These are phyloP conservation scores for Xylaria sp. DNA, from an alignment of 2,329 filamentous ascomycete species.

Conservation along the genomic window DNA sequence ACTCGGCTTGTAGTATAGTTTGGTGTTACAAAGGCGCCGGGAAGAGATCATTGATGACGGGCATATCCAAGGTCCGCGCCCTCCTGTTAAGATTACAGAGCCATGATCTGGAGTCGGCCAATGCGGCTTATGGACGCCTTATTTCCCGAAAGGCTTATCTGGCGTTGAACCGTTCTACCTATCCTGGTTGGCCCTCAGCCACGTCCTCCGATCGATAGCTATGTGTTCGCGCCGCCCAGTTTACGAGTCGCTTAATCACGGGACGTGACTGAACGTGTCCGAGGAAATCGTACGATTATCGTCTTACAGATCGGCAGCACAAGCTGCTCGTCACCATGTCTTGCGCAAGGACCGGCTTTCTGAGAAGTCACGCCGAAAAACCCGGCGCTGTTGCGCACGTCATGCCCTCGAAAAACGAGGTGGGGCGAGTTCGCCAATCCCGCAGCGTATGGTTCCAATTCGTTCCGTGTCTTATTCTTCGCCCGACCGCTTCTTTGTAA, in stretches of 20 bases:
- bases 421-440: conserved; percentile 21
- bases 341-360: neutral
- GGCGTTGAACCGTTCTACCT: conserved; percentile 8
- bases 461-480: neutral
- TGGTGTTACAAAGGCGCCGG: conserved; percentile 14
- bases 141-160: conserved; percentile 12
- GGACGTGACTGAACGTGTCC: neutral
- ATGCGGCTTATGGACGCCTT: conserved; percentile 7
- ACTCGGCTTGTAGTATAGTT: conserved; percentile 3
- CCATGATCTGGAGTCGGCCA: neutral
- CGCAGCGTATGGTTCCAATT: neutral
- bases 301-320: conserved; percentile 18
- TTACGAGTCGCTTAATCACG: neutral
- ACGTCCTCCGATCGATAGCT: neutral
- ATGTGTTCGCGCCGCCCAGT: conserved; percentile 8
- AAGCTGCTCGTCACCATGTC: conserved; percentile 8
- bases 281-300: conserved; percentile 29
- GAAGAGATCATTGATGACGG: conserved; percentile 1
- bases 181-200: conserved; percentile 1
- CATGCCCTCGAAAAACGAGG: conserved; percentile 10
- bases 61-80: neutral
- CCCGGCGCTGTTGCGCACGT: neutral
- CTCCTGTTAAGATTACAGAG: conserved; percentile 6
- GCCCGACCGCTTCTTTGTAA: neutral
- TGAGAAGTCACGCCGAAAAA: conserved; percentile 1